Base-by-base conservation (phyloP, 305 asterid genomes). In the Euphrasia arctica region DNA sequence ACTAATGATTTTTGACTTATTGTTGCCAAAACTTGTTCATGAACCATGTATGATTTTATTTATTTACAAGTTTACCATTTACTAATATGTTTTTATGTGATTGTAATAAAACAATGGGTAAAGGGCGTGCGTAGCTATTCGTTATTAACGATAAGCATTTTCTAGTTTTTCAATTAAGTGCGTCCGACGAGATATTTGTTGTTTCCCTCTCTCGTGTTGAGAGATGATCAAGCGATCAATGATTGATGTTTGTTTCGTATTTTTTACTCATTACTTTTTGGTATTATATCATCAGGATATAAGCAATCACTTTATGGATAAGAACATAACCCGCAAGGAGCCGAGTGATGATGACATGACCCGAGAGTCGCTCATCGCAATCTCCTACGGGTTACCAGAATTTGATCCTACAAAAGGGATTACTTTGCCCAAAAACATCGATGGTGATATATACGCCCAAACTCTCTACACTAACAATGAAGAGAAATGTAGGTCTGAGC, bases 321-420 rank as follows among this genome's bases (percentile, higher is more conserved):
- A 73, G 62, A 64, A 50, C 61, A 75, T 70, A 55, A 32, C 66
- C 31, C 74, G 49, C 69, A 74, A 65, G 77, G 79, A 72, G 72
- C 66, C 66, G 5, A 65, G 60, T 0, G 52, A 48, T 0, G 52
- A 48, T 68, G 92, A 82, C 29, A 63, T 60, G 62, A 77, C 87
- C 62, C 87, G 96, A 12, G 95, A 86, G 78, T 84, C 87, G 8
- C 81, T 89, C 10, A 84, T 86, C 43, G 90, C 92, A 36, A 52
- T 89, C 77, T 89, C 96, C 13, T 80, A 82, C 43, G 36, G 72
- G 6, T 61, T 54, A 56, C 90, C 95, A 1, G 87, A 75, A 32
- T 48, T 58, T 58, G 79, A 70, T 50, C 45, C 45, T 54, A 59
- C 74, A 49, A 59, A 67, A 43, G 72, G 56, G 50, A 54, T 4